Conservation (phyloP, 352 stramenopile genomes). For the Thraustotheca clavata region DNA sequence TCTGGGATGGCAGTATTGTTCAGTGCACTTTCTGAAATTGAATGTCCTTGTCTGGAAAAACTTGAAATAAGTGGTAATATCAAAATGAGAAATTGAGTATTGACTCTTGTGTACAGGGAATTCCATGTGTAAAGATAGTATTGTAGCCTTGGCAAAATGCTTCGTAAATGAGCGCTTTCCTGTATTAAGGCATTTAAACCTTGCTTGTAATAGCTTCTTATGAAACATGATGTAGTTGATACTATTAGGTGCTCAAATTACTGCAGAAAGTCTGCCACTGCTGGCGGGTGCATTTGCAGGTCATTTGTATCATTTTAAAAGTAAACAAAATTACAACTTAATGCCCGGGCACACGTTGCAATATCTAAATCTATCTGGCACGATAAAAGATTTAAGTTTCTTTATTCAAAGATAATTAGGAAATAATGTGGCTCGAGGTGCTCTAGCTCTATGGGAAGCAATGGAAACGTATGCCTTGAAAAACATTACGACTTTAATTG, state of each 20-base stretch:
- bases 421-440: slow-evolving; percentile 3
- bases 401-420: not conserved
- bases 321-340: not conserved
- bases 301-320: slow-evolving; percentile 8
- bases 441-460: not conserved
- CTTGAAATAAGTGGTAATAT: slow-evolving; percentile 13
- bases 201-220: not conserved
- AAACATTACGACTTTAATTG: not conserved
- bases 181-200: slow-evolving; percentile 12
- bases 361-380: not conserved
- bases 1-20: slow-evolving; percentile 13
- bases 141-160: not conserved
- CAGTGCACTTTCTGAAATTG: not conserved
- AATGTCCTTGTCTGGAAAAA: not conserved
- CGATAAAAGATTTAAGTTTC: not conserved
- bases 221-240: not conserved
- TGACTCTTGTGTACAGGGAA: not conserved
- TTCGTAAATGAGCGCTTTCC: slow-evolving; percentile 9
- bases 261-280: not conserved
- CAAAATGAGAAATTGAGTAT: not conserved
- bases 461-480: not conserved
- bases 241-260: slow-evolving; percentile 5
- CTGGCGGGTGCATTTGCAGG: not conserved
- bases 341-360: slow-evolving; percentile 7
- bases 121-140: slow-evolving; percentile 9